Evolutionary conservation across 257 asterid species (phyloP).

Genomic region (Solanum okadae): DNA sequence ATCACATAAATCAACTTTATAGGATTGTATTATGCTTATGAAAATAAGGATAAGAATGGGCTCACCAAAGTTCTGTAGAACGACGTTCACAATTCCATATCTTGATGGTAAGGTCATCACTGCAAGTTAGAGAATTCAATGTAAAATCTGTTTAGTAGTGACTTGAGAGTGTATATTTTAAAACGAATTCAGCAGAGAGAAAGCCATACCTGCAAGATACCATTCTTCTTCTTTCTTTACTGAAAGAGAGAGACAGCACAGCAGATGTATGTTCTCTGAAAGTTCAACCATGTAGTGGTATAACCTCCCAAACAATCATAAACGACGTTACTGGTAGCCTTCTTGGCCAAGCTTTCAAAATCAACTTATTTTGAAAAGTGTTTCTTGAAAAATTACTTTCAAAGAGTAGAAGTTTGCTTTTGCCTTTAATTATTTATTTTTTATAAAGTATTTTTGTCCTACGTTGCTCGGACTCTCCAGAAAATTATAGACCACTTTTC

Average conservation of each 20-base stretch:
- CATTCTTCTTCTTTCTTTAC: conserved; percentile 68
- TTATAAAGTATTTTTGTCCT: too few species aligned
- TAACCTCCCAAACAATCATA: neutral
- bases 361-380: too few species aligned
- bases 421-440: too few species aligned
- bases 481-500: neutral
- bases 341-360: too few species aligned
- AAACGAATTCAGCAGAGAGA: neutral
- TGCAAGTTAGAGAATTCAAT: conserved; percentile 19
- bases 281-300: neutral
- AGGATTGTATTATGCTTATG: neutral
- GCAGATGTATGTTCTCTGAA: conserved; percentile 14
- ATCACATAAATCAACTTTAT: neutral
- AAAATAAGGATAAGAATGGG: neutral
- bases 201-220: conserved; percentile 76
- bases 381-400: too few species aligned
- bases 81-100: conserved; percentile 52
- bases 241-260: conserved; percentile 75
- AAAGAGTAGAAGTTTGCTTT: too few species aligned
- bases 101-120: conserved; percentile 85
- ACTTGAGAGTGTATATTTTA: neutral
- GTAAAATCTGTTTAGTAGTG: neutral
- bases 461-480: too few species aligned
- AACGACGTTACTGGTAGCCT: neutral
- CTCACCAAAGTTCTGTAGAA: conserved; percentile 40